Percentiles rank a stretch among this genome's conserved stretches.
Conservation (phyloP, 352 stramenopile genomes). For the Detonula confervacea region DNA sequence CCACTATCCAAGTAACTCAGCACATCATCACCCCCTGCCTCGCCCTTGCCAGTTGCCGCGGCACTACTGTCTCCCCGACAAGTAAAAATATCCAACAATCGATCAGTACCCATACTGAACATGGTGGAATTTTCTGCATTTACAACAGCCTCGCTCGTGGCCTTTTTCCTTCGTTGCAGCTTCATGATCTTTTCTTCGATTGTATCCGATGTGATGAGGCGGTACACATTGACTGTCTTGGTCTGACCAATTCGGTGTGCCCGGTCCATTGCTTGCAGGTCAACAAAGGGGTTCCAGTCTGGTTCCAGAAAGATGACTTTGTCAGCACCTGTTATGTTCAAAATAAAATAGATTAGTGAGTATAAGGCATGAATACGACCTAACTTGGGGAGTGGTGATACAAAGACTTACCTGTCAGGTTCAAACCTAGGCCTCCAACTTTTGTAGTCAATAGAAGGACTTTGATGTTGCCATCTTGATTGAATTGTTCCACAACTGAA, state of each 20-base stretch:
- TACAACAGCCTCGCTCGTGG: slow-evolving; percentile 82
- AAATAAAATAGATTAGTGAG: too few species aligned
- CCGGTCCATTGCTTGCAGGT: slow-evolving; percentile 89
- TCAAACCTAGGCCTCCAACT: slow-evolving; percentile 95
- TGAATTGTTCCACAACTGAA: slow-evolving; percentile 91
- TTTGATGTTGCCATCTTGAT: slow-evolving; percentile 90
- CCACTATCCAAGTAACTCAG: slow-evolving; percentile 57
- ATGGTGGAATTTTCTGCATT: slow-evolving; percentile 85
- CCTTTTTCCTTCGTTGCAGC: slow-evolving; percentile 76
- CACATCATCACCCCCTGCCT: slow-evolving; percentile 33
- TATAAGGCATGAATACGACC: too few species aligned
- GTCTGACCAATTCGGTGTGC: slow-evolving; percentile 83
- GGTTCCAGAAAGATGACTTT: slow-evolving; percentile 98
- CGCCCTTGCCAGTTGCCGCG: not conserved
- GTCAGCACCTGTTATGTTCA: slow-evolving; percentile 88
- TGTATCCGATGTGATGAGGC: slow-evolving; percentile 72
- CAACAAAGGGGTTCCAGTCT: slow-evolving; percentile 97
- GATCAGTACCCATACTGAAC: slow-evolving; percentile 85
- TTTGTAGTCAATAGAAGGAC: slow-evolving; percentile 95
- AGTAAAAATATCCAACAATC: slow-evolving; percentile 84
- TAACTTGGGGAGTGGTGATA: too few species aligned
- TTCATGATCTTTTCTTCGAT: slow-evolving; percentile 85
- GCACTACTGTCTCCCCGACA: slow-evolving; percentile 41
- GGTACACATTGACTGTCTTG: slow-evolving; percentile 78
- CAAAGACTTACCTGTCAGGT: slow-evolving; percentile 88